Base-by-base conservation (phyloP, 2,329 filamentous ascomycete species). In the Rhinocladiella mackenziei region DNA sequence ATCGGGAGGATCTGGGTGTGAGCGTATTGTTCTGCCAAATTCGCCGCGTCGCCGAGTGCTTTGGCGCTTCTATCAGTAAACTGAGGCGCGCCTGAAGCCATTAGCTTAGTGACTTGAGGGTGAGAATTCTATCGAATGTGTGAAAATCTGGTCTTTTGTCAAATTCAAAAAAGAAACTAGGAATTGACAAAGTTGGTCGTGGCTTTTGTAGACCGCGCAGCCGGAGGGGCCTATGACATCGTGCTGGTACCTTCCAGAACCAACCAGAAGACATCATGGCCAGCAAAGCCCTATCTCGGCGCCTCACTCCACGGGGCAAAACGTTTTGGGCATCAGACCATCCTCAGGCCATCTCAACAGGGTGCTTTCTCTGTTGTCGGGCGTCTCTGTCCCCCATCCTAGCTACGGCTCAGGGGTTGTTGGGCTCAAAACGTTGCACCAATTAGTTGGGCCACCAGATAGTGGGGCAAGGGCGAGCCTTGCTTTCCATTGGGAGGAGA, bases 1-100 rank as follows among this genome's bases (percentile, higher is more conserved):
- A 97, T 69, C 11, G 92, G 92, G 42, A 89, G 76, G 50, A 97
- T 80, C 67, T 98, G 91, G 29, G 88, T 83, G 71, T 98, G 92
- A 28, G 81, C 80, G 65, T 97, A 94, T 71, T 92, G 84, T 66
- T 89, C 82, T 56, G 91, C 89, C 59, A 97, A 76, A 48, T 78
- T 75, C 75, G 92, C 89, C 65, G 89, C 86, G 65, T 96, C 88
- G 60, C 86, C 80, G 63, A 98, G 76, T 60, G 91, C 86, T 72
- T 91, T 87, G 64, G 89, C 86, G 56, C 87, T 92, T 69, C 86
- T 76, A 69, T 97, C 91, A 56, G 92, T 98, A 65, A 96, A 96
- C 64, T 94, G 63, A 42, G 84, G 51, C 42, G 35, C 46, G 60
- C 82, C 79, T 39, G 81, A 31, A 43, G 48, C 51, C 38, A 53